Evolutionary conservation across 768 basidiomycete genomes (phyloP).

Genomic region (Russula brevipes): DNA sequence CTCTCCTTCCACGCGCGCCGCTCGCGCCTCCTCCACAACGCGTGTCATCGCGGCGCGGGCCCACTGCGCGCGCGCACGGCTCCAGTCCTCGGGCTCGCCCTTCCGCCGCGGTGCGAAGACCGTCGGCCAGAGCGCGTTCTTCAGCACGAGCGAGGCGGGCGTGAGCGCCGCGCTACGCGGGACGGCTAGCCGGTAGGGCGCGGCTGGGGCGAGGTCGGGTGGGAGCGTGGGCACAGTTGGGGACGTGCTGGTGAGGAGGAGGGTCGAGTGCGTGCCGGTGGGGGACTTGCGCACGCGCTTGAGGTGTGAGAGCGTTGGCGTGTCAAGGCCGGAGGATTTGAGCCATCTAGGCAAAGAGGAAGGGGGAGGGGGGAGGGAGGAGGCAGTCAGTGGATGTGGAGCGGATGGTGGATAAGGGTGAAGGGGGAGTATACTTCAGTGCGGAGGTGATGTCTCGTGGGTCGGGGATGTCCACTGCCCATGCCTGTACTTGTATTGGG

Average conservation of each 20-base stretch:
- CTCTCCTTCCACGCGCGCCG: conserved; percentile 51
- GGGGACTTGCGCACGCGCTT: conserved; percentile 65
- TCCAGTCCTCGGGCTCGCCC: conserved; percentile 64
- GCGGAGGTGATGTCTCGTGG: conserved; percentile 52
- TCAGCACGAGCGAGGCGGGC: conserved; percentile 53
- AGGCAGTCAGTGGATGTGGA: background rate
- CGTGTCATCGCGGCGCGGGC: conserved; percentile 60
- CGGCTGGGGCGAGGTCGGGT: conserved; percentile 25
- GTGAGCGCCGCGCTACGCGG: conserved; percentile 68
- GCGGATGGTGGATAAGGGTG: background rate
- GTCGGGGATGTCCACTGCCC: conserved; percentile 73
- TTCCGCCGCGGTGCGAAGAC: conserved; percentile 64
- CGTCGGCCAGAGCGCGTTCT: conserved; percentile 83
- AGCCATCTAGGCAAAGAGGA: conserved; percentile 52
- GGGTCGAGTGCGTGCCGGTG: conserved; percentile 36
- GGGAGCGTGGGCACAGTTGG: conserved; percentile 47
- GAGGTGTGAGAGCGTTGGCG: conserved; percentile 60
- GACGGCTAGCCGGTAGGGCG: conserved; percentile 55
- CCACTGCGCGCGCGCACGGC: conserved; percentile 63
- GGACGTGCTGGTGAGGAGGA: conserved; percentile 47
- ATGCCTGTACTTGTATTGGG: conserved; percentile 51
- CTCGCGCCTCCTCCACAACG: conserved; percentile 46
- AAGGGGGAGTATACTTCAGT: conserved; percentile 45
- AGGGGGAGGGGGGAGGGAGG: background rate
- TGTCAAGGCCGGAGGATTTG: conserved; percentile 56